phyloP scores from a whole-genome alignment of 2,329 filamentous ascomycete species.

The Exophiala viscosa region DNA sequence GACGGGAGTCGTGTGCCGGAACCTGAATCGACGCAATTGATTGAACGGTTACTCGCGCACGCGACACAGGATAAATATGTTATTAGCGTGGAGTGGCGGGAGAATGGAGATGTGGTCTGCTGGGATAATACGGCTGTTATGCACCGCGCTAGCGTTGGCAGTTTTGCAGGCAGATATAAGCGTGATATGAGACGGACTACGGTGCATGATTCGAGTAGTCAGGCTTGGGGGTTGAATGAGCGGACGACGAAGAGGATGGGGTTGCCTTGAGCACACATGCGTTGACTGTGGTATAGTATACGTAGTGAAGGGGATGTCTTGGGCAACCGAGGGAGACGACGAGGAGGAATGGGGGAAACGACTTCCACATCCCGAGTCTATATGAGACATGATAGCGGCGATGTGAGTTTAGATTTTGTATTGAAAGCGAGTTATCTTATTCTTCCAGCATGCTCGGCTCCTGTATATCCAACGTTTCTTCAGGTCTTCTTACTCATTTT shows the following conservation, averaged over 20 bases:
- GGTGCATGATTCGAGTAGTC: slow-evolving; percentile 48
- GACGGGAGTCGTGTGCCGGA: slow-evolving; percentile 25
- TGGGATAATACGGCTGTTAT: slow-evolving; percentile 60
- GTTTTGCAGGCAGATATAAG: slow-evolving; percentile 46
- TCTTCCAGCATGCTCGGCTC: too few species aligned
- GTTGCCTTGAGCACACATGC: slow-evolving; percentile 29
- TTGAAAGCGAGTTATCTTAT: too few species aligned
- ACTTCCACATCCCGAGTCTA: too few species aligned
- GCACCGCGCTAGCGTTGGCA: slow-evolving; percentile 51
- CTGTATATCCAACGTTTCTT: too few species aligned
- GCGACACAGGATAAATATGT: slow-evolving; percentile 49
- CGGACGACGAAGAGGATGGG: slow-evolving; percentile 30
- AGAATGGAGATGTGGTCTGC: slow-evolving; percentile 50
- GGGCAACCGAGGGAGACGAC: too few species aligned
- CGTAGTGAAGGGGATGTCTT: too few species aligned
- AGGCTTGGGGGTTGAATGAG: slow-evolving; percentile 46
- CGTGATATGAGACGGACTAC: slow-evolving; percentile 57
- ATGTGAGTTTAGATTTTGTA: too few species aligned
- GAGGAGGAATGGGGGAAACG: too few species aligned
- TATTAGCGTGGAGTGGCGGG: slow-evolving; percentile 47
- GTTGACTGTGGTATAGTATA: too few species aligned
- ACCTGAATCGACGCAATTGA: slow-evolving; percentile 34
- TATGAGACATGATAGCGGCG: too few species aligned
- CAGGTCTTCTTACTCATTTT: too few species aligned
- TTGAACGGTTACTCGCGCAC: slow-evolving; percentile 41